These are phyloP conservation scores for Mortierella antarctica DNA, from an alignment of 192 early-diverging fungal species.

Conservation along the genomic window DNA sequence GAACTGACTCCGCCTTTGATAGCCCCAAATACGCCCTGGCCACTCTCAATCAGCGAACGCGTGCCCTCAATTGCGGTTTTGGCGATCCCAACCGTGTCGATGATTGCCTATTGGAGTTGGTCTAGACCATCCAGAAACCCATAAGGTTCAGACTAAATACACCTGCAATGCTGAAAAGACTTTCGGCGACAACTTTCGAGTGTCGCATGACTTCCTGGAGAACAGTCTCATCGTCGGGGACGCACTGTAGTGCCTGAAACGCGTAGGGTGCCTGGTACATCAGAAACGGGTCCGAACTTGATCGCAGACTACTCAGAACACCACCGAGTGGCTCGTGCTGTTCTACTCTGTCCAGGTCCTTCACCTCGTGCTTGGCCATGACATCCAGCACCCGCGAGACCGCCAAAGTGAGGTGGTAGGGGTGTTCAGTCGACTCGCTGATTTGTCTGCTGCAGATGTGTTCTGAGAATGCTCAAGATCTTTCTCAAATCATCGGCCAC, in stretches of 20 bases:
- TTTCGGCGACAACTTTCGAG: background rate
- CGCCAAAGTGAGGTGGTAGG: background rate
- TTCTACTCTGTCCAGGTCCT: background rate
- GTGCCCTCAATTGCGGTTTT: too few relatives aligned
- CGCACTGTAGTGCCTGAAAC: too few relatives aligned
- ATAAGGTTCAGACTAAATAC: too few relatives aligned
- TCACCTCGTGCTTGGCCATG: slow-evolving; percentile 8
- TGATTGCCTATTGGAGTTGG: too few relatives aligned
- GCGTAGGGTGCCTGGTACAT: too few relatives aligned
- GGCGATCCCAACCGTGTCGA: too few relatives aligned
- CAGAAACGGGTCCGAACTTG: too few relatives aligned
- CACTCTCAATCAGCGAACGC: background rate
- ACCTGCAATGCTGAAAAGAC: background rate
- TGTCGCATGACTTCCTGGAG: too few relatives aligned
- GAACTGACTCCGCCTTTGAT: background rate
- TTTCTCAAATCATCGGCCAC: background rate
- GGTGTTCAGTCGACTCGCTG: background rate
- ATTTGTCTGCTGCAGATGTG: background rate
- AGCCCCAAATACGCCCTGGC: background rate
- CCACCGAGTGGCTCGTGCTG: background rate
- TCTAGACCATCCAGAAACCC: background rate
- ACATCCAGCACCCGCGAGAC: slow-evolving; percentile 12
- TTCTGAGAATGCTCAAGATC: slow-evolving; percentile 3
- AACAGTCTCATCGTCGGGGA: slow-evolving; percentile 2
- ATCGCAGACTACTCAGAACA: too few relatives aligned